Evolutionary conservation across 2,329 filamentous ascomycete species (phyloP).

Genomic region (Cladosporium austrohemisphaericum): DNA sequence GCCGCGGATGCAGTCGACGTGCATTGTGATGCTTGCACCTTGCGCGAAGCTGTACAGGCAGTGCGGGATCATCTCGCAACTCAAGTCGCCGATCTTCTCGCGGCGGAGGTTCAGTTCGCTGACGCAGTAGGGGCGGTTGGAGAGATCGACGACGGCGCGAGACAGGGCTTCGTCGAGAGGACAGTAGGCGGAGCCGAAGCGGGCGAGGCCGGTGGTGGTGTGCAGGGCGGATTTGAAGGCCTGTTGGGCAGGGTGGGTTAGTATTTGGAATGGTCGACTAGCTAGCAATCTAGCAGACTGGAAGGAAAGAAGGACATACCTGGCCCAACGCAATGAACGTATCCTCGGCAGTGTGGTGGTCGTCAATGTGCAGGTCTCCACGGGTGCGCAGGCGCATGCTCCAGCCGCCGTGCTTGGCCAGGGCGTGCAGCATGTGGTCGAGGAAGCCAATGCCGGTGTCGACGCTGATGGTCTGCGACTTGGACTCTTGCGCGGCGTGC

Average conservation of each 20-base stretch:
- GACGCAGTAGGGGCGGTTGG: slow-evolving; percentile 82
- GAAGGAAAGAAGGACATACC: slow-evolving; percentile 1
- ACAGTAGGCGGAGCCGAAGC: slow-evolving; percentile 88
- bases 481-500: slow-evolving; percentile 81
- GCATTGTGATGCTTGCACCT: slow-evolving; percentile 83
- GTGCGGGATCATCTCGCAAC: slow-evolving; percentile 95
- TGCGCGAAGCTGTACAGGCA: slow-evolving; percentile 92
- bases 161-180: slow-evolving; percentile 94
- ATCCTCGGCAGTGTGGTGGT: slow-evolving; percentile 97
- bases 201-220: slow-evolving; percentile 72
- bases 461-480: slow-evolving; percentile 79
- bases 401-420: slow-evolving; percentile 95
- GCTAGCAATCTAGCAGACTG: neutral
- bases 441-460: slow-evolving; percentile 96
- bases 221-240: slow-evolving; percentile 81
- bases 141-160: slow-evolving; percentile 89
- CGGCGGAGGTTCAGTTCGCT: slow-evolving; percentile 79
- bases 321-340: slow-evolving; percentile 83
- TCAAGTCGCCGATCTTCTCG: slow-evolving; percentile 90
- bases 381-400: slow-evolving; percentile 76
- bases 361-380: slow-evolving; percentile 93
- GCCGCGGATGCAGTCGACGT: slow-evolving; percentile 87
- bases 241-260: slow-evolving; percentile 16
- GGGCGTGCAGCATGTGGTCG: slow-evolving; percentile 96
- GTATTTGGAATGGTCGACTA: neutral